Base-by-base conservation (phyloP, 352 stramenopile species). In the Phytophthora sp. region DNA sequence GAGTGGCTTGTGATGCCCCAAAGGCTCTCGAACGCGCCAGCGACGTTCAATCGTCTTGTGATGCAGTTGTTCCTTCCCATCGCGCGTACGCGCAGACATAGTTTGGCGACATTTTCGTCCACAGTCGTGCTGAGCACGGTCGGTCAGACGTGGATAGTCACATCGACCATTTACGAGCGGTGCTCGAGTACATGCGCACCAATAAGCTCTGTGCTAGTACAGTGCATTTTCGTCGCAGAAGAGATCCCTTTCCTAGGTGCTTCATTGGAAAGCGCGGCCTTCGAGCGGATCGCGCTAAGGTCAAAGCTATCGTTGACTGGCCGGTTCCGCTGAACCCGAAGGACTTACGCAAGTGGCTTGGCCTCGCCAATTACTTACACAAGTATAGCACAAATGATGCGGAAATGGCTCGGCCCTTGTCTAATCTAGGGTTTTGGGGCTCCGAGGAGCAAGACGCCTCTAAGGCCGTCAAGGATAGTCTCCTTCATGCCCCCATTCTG, bases 1-100 rank as follows among this genome's bases (percentile, higher is more conserved):
- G 59, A 74, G 43, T 78, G 37, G 35, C 39, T 74, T 0, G 59
- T 72, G 10, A 69, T 72, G 53, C 60, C 70, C 0, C 34, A 65
- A 32, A 60, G 66, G 2, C 66, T 76, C 2, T 58, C 54, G 37
- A 76, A 73, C 30, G 62, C 67, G 5, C 59, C 74, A 7, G 61
- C 60, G 30, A 73, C 69, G 0, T 82, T 79, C 53, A 79, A 82
- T 60, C 51, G 73, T 13, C 9, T 74, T 21, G 67, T 77, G 3
- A 56, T 32, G 10, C 42, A 68, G 15, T 11, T 72, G 1, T 59
- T 82, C 7, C 35, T 10, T 39, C 57, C 4, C 10, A 63, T 1
- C 54, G 61, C 6, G 43, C 15, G 1, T 72, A 64, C 44, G 38
- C 52, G 4, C 64, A 46, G 26, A 66, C 28, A 17, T 81, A 76